Percentiles rank a stretch among this genome's conserved stretches.
These are phyloP conservation scores for Novymonas esmeraldas DNA, from an alignment of 208 protist species.

Conservation along the genomic window DNA sequence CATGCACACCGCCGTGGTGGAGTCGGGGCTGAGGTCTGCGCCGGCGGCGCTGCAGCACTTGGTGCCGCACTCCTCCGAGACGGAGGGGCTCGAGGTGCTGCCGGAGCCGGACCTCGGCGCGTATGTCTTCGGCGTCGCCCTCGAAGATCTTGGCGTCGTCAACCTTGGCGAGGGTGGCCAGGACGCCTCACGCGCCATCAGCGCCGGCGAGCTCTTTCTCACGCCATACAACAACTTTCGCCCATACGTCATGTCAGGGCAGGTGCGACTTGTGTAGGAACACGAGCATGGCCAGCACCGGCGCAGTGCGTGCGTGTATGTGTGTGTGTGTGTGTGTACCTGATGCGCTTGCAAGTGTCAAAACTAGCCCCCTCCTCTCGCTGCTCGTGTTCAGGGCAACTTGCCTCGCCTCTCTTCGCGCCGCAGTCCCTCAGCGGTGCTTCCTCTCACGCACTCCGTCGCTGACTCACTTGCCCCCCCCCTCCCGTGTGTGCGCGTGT, in stretches of 20 bases:
- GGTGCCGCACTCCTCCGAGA: slow-evolving; percentile 60
- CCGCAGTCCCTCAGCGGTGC: too few species aligned
- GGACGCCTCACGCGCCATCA: slow-evolving; percentile 69
- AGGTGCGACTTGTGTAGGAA: slow-evolving; percentile 63
- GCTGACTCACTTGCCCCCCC: too few species aligned
- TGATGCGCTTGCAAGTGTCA: background rate
- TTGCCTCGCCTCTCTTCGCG: too few species aligned
- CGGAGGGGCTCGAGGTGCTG: slow-evolving; percentile 79
- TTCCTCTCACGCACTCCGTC: too few species aligned
- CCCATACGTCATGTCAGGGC: slow-evolving; percentile 70
- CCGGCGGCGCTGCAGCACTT: slow-evolving; percentile 69
- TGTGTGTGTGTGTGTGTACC: background rate
- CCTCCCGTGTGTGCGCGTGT: too few species aligned
- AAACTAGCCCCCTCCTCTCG: too few species aligned
- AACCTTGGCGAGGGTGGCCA: slow-evolving; percentile 70
- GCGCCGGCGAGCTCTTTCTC: slow-evolving; percentile 82
- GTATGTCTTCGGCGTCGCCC: slow-evolving; percentile 83
- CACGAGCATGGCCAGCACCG: background rate
- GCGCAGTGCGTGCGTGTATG: background rate
- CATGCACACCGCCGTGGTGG: slow-evolving; percentile 38
- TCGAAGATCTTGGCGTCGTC: slow-evolving; percentile 82
- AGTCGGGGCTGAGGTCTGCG: slow-evolving; percentile 60
- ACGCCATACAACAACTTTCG: slow-evolving; percentile 76
- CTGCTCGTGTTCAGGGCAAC: too few species aligned
- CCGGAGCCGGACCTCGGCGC: slow-evolving; percentile 65